Base-by-base conservation (phyloP, 768 basidiomycete species). In the Boletus subparvulus region DNA sequence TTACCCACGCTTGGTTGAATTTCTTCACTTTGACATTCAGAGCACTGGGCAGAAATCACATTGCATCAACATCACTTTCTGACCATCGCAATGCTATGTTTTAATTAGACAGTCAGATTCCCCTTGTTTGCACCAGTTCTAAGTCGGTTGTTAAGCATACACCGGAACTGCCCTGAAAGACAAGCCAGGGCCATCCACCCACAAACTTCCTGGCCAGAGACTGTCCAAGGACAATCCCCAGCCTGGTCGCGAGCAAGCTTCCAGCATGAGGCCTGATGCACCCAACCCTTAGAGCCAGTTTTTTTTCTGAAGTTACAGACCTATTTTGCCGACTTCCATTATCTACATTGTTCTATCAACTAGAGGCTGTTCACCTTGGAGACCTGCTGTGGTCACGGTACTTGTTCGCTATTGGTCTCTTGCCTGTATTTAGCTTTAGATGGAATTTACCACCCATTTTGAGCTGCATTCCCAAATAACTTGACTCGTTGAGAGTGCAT, bases 401-500 rank as follows among this genome's bases (percentile, higher is more conserved):
- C 84, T 86, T 84, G 85, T 86, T 85, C 80, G 81, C 85, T 86
- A 87, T 86, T 81, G 84, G 86, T 86, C 84, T 86, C 83, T 84
- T 78, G 82, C 83, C 82, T 77, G 77, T 87, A 86, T 86, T 85
- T 86, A 86, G 84, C 84, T 83, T 86, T 87, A 86, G 85, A 87
- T 84, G 85, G 84, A 85, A 80, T 85, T 85, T 83, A 86, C 85
- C 86, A 84, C 84, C 84, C 85, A 75, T 80, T 65, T 86, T 79
- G 85, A 83, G 85, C 86, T 86, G 86, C 85, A 87, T 85, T 87
- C 83, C 83, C 84, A 87, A 87, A 85, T 85, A 86, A 87, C 85
- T 82, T 84, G 83, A 87, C 86, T 87, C 84, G 78, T 85, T 72
- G 84, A 87, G 80, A 82, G 83, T 76, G 76, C 78, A 83, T 83